These are phyloP conservation scores for Xylariomycetidae sp. DNA, from an alignment of 2,329 filamentous ascomycete genomes.

Conservation along the genomic window DNA sequence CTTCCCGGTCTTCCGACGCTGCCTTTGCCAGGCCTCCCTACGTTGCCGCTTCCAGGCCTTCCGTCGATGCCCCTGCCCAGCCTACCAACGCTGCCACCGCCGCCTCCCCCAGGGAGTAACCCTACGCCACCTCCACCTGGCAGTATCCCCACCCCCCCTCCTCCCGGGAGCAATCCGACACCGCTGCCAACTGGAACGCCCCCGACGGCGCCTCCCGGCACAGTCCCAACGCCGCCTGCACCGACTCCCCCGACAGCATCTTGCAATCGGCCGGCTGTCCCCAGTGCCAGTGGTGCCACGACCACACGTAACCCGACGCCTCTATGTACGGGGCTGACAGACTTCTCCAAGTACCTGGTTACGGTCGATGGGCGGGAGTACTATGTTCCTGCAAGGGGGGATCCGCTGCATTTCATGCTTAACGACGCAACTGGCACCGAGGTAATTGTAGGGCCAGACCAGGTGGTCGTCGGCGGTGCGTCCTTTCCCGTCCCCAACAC, in stretches of 20 bases:
- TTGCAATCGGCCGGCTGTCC: too few species aligned
- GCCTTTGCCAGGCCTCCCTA: too few species aligned
- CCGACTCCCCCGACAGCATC: background rate
- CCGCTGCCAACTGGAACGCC: background rate
- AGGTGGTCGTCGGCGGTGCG: background rate
- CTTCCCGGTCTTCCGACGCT: too few species aligned
- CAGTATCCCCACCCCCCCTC: background rate
- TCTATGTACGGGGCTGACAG: conserved; percentile 1
- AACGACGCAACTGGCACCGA: conserved; percentile 2
- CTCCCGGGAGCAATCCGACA: background rate
- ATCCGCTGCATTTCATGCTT: background rate
- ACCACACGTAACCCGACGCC: background rate
- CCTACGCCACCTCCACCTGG: background rate
- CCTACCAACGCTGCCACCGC: background rate
- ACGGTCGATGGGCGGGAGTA: background rate
- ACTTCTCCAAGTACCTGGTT: background rate
- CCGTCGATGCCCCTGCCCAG: background rate
- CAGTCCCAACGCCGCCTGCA: background rate
- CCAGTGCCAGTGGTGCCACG: too few species aligned
- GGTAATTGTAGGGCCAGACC: background rate
- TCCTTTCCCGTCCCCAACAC: background rate
- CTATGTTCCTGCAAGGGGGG: conserved; percentile 1
- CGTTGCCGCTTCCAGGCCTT: too few species aligned
- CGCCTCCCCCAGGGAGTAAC: background rate
- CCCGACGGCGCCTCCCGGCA: background rate